Percentiles rank a stretch among this genome's conserved stretches.
These are phyloP conservation scores for Rhizopogon hawkerae DNA, from an alignment of 1,284 basidiomycete genomes.

Conservation along the genomic window DNA sequence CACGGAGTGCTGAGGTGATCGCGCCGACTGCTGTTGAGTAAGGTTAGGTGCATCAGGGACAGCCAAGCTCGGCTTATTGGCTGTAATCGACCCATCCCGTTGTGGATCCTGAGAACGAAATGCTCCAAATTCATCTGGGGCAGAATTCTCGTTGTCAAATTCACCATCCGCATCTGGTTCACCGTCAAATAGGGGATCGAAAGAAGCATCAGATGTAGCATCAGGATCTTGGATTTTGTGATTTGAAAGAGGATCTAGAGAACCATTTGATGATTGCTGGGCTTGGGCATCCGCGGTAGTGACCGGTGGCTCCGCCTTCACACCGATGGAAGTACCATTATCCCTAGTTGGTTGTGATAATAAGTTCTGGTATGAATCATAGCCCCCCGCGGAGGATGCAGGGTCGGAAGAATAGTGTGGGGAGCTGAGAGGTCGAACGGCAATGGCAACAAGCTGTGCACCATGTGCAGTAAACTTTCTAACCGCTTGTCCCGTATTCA, in stretches of 20 bases:
- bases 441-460: conserved; percentile 79
- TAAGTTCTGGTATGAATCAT: conserved; percentile 16
- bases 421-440: conserved; percentile 61
- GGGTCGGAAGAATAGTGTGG: conserved; percentile 27
- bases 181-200: conserved; percentile 75
- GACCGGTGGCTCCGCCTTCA: conserved; percentile 17
- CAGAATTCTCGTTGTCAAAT: conserved; percentile 23
- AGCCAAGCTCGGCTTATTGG: conserved; percentile 16
- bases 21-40: conserved; percentile 24
- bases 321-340: conserved; percentile 12
- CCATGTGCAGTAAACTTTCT: conserved; percentile 79
- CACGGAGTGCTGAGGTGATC: conserved; percentile 21
- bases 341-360: conserved; percentile 8
- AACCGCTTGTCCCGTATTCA: conserved; percentile 81
- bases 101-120: conserved; percentile 12
- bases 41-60: conserved; percentile 21
- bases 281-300: conserved; percentile 13
- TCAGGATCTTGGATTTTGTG: conserved; percentile 38
- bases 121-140: conserved; percentile 10
- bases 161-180: conserved; percentile 53
- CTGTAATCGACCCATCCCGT: conserved; percentile 11
- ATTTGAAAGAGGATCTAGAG: conserved; percentile 18
- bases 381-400: conserved; percentile 23
- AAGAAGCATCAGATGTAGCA: conserved; percentile 66
- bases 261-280: conserved; percentile 13